A percentile compares a stretch with the other conserved stretches of the same genome.
phyloP scores from a whole-genome alignment of 2,329 filamentous ascomycete genomes.

The Chaetomiaceae sp. region DNA sequence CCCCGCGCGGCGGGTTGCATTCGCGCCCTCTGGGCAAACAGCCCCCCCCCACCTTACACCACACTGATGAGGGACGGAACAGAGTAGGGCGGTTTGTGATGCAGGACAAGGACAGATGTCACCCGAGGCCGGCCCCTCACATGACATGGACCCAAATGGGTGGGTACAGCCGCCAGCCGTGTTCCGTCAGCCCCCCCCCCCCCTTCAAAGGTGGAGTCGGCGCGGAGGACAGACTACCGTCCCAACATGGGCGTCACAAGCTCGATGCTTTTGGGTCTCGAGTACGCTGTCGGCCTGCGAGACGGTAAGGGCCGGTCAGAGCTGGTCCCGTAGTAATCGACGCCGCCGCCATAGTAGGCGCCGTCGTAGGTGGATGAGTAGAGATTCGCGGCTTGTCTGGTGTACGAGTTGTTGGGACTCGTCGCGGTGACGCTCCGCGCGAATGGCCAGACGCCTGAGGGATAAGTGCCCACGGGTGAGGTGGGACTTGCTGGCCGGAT shows the following conservation, averaged over 20 bases:
- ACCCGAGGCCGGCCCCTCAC: constrained; percentile 10
- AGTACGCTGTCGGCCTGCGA: constrained; percentile 50
- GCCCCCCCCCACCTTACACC: constrained; percentile 12
- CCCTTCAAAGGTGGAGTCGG: background rate
- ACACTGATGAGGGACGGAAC: no score
- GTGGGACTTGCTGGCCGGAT: constrained; percentile 53
- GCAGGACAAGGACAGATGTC: constrained; percentile 9
- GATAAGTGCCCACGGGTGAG: constrained; percentile 43
- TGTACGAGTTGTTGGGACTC: constrained; percentile 52
- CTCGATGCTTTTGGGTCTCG: constrained; percentile 59
- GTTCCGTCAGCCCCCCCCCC: background rate
- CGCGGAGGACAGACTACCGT: constrained; percentile 33
- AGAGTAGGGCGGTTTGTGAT: constrained; percentile 1
- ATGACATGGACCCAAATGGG: constrained; percentile 13
- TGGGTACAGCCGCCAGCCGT: background rate
- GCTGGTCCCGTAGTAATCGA: constrained; percentile 38
- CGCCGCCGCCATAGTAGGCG: constrained; percentile 37
- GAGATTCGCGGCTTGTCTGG: constrained; percentile 37
- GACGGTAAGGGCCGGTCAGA: constrained; percentile 54
- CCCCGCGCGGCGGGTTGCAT: constrained; percentile 20
- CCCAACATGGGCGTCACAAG: constrained; percentile 57
- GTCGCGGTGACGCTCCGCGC: constrained; percentile 43
- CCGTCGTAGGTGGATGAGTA: constrained; percentile 53
- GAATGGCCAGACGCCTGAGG: constrained; percentile 51
- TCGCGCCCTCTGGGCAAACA: background rate